Evolutionary conservation across 2,329 filamentous ascomycete species (phyloP).

Genomic region (Hypoxylon sp.): DNA sequence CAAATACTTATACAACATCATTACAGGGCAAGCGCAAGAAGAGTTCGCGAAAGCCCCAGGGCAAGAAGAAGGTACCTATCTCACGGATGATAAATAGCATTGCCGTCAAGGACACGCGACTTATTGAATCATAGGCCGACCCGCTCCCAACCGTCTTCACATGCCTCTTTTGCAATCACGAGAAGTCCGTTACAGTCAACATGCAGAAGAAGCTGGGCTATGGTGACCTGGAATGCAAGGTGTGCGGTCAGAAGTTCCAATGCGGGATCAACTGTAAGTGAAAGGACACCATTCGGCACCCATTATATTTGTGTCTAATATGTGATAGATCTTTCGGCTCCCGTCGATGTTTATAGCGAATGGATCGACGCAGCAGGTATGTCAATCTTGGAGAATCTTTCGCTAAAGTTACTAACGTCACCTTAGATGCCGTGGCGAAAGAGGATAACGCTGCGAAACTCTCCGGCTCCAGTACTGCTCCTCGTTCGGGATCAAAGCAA

Average conservation of each 20-base stretch:
- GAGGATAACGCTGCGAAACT: conserved; percentile 50
- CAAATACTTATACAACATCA: conserved; percentile 5
- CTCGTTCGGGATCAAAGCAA: conserved; percentile 45
- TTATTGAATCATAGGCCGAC: conserved; percentile 67
- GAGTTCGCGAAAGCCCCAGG: conserved; percentile 84
- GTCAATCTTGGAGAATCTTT: conserved; percentile 21
- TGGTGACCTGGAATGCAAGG: conserved; percentile 88
- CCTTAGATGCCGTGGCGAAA: conserved; percentile 67
- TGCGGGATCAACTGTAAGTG: conserved; percentile 87
- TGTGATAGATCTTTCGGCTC: conserved; percentile 81
- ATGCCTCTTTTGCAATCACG: conserved; percentile 98
- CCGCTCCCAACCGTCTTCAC: conserved; percentile 87
- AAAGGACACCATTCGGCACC: not conserved
- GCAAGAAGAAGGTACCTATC: conserved; percentile 81
- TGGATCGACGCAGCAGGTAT: conserved; percentile 90
- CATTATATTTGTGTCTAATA: conserved; percentile 29
- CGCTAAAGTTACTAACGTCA: conserved; percentile 34
- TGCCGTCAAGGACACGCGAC: conserved; percentile 33
- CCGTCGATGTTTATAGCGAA: conserved; percentile 96
- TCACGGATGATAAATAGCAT: not conserved
- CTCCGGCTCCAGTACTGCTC: conserved; percentile 35
- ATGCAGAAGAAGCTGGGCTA: conserved; percentile 93
- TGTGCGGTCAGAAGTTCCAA: conserved; percentile 95
- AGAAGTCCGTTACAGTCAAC: conserved; percentile 90
- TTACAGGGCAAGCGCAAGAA: conserved; percentile 91